Conservation (phyloP, 2,329 filamentous ascomycete species). For the Amauroascus niger region DNA sequence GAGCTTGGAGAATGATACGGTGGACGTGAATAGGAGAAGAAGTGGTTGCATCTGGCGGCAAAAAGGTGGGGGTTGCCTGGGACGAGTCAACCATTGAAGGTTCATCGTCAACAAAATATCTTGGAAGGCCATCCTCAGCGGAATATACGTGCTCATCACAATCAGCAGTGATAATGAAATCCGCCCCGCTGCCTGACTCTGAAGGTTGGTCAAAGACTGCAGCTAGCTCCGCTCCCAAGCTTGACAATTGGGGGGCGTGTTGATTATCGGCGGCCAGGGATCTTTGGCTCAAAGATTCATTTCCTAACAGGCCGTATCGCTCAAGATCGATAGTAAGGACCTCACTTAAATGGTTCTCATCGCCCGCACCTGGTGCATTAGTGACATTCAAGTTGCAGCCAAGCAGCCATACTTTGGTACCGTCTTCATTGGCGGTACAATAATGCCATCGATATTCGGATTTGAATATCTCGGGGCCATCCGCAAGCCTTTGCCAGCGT, state of each 20-base stretch:
- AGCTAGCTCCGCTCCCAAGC: conserved; percentile 77
- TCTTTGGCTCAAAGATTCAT: conserved; percentile 47
- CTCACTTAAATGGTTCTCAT: conserved; percentile 88
- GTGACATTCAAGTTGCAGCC: conserved; percentile 71
- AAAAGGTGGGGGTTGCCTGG: conserved; percentile 26
- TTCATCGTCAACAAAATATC: conserved; percentile 53
- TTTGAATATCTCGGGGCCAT: conserved; percentile 88
- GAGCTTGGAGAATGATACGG: conserved; percentile 82
- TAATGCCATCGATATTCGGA: conserved; percentile 96
- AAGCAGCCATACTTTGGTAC: conserved; percentile 93
- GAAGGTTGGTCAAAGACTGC: conserved; percentile 78
- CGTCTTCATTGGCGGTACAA: conserved; percentile 88
- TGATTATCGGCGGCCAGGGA: conserved; percentile 47
- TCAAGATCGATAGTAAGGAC: conserved; percentile 89
- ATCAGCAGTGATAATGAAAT: conserved; percentile 84
- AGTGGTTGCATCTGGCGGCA: conserved; percentile 40
- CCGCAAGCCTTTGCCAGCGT: conserved; percentile 89
- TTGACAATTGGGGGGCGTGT: conserved; percentile 40
- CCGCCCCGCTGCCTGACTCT: conserved; percentile 73
- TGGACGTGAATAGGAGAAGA: conserved; percentile 89
- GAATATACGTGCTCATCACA: conserved; percentile 51
- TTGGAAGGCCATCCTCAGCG: conserved; percentile 57
- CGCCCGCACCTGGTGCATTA: conserved; percentile 57
- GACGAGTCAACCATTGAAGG: conserved; percentile 41
- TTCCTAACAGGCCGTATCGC: conserved; percentile 81